Evolutionary conservation across 2,329 filamentous ascomycete species (phyloP).

Genomic region (Colletotrichum theobromicola): DNA sequence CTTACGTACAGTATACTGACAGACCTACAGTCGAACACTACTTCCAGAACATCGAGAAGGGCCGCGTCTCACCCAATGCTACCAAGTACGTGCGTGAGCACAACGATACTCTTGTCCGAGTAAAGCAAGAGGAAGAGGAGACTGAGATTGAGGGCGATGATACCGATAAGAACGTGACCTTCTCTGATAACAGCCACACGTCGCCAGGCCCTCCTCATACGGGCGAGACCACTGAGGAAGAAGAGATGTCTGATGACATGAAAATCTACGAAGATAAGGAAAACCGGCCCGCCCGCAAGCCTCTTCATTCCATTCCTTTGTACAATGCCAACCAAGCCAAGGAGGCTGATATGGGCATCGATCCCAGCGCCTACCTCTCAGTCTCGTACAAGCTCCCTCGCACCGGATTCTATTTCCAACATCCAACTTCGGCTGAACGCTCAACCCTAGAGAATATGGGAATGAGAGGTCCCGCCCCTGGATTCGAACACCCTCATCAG

Average conservation of each 20-base stretch:
- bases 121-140: background rate
- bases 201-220: background rate
- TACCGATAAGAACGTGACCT: background rate
- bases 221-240: background rate
- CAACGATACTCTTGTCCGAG: constrained; percentile 17
- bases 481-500: background rate
- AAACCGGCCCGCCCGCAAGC: background rate
- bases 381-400: background rate
- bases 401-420: background rate
- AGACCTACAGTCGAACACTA: constrained; percentile 45
- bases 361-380: background rate
- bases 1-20: background rate
- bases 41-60: constrained; percentile 46
- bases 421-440: background rate
- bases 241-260: background rate
- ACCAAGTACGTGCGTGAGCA: constrained; percentile 38
- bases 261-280: background rate
- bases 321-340: background rate
- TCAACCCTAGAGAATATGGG: background rate
- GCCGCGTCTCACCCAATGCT: constrained; percentile 41
- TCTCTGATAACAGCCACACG: background rate
- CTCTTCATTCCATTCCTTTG: background rate
- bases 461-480: background rate
- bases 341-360: background rate
- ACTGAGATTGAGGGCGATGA: background rate